phyloP scores from a whole-genome alignment of 495 filamentous ascomycete genomes.

The Hypoxylon lienhwacheense region DNA sequence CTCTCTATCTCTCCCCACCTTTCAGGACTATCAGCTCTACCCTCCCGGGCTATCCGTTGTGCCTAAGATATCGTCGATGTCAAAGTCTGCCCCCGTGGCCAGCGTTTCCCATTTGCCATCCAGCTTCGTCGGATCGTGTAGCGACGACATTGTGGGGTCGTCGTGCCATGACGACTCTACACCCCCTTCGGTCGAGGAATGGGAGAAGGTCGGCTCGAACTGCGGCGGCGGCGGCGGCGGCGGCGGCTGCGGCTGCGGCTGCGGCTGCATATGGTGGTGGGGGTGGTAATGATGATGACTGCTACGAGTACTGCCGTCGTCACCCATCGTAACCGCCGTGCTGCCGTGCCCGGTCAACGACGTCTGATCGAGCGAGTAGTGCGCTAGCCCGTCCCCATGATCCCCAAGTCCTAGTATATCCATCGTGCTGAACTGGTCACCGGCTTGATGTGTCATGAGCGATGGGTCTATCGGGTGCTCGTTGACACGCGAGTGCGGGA shows the following conservation, averaged over 20 bases:
- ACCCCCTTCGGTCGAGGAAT: conserved; percentile 2
- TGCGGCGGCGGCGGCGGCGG: background rate
- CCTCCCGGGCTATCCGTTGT: conserved; percentile 32
- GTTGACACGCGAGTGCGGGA: conserved; percentile 16
- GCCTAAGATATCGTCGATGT: conserved; percentile 37
- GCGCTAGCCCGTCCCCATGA: conserved; percentile 9
- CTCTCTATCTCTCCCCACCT: too few relatives aligned
- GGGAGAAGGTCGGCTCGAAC: conserved; percentile 29
- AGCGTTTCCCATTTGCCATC: conserved; percentile 32
- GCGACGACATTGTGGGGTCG: conserved; percentile 3
- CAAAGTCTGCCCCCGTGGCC: conserved; percentile 34
- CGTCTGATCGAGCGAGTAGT: conserved; percentile 19
- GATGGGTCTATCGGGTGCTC: conserved; percentile 33
- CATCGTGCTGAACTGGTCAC: conserved; percentile 14
- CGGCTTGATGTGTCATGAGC: conserved; percentile 15
- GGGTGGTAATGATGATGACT: too few relatives aligned
- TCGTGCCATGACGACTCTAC: conserved; percentile 30
- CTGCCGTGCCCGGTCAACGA: conserved; percentile 7
- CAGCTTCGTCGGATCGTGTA: conserved; percentile 16
- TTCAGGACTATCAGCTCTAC: too few relatives aligned
- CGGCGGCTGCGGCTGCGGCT: conserved; percentile 11
- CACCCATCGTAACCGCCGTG: too few relatives aligned
- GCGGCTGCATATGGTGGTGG: conserved; percentile 9
- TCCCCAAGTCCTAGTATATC: conserved; percentile 17
- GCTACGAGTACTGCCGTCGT: background rate